Evolutionary conservation across 202 grass and related monocot genomes (phyloP), one percentile per base, ranked within the genome.

Genomic region (Digitaria exilis): DNA sequence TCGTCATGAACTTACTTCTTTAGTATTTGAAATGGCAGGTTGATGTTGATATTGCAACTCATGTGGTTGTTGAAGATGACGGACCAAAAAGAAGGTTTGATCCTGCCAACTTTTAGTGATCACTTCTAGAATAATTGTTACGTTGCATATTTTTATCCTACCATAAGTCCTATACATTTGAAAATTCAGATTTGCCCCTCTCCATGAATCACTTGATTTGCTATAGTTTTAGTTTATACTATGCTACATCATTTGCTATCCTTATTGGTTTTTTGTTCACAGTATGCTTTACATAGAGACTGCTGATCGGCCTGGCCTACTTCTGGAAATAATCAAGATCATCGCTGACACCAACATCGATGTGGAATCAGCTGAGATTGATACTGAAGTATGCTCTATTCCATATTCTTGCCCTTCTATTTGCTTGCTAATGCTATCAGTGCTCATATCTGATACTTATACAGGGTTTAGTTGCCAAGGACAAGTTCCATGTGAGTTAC

Each of bases 401-500:
- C 31, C 5, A 44, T 64, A 37, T 31, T 19, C 79, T 76, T 76
- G 30, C 29, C 26, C 73, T 80, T 56, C 34, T 61, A 37, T 21
- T 16, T n/a, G n/a, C n/a, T n/a, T n/a, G 19, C 17, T 75, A n/a
- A 59, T 9, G 15, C 34, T 41, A 15, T n/a, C 55, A 79, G 79
- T 51, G 25, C 55, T 84, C 43, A 65, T 59, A 30, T 43, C 51
- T 79, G 81, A 60, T 68, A 51, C 62, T 83, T 80, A 63, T 88
- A 21, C 86, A 98, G 96, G 96, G 96, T 58, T 64, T 96, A 67
- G 80, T 98, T 83, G 96, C 91, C 17, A 98, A 96, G 89, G 96
- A 96, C 84, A 98, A 90, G 62, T 98, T 98, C 69, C 93, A 98
- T 86, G 96, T 96, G 54, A 98, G 96, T 83, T 98, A 98, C 61